These are phyloP conservation scores for Pseudodiploospora longispora DNA, from an alignment of 2,329 filamentous ascomycete species.

Conservation along the genomic window DNA sequence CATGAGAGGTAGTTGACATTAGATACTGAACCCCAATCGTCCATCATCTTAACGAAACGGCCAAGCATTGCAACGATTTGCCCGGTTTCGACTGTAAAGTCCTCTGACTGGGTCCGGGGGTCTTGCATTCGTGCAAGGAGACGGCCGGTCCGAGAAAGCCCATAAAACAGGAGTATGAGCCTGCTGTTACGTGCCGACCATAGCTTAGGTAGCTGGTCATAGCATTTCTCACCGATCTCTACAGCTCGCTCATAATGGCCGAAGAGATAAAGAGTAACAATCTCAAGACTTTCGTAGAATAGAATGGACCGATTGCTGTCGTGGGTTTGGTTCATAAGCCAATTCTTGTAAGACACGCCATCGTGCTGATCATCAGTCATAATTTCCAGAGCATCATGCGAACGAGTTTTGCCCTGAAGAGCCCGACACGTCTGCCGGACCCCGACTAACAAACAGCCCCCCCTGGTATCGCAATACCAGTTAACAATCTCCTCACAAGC, in stretches of 20 bases:
- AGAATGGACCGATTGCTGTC: slow-evolving; percentile 58
- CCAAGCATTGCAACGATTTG: slow-evolving; percentile 46
- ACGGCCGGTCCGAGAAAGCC: slow-evolving; percentile 46
- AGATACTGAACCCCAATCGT: slow-evolving; percentile 55
- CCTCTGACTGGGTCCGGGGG: slow-evolving; percentile 34
- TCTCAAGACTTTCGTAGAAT: slow-evolving; percentile 61
- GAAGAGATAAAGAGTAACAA: slow-evolving; percentile 54
- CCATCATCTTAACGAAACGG: slow-evolving; percentile 50
- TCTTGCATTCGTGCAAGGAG: slow-evolving; percentile 43
- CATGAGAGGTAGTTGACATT: slow-evolving; percentile 65
- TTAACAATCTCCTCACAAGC: slow-evolving; percentile 66
- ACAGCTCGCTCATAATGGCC: slow-evolving; percentile 54
- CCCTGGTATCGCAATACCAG: slow-evolving; percentile 63
- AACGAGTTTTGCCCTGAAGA: slow-evolving; percentile 64
- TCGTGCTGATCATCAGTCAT: slow-evolving; percentile 63
- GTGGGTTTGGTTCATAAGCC: slow-evolving; percentile 41
- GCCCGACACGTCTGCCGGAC: slow-evolving; percentile 60
- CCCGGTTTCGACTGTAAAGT: slow-evolving; percentile 33
- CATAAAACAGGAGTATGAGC: slow-evolving; percentile 51
- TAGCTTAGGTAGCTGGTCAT: slow-evolving; percentile 39
- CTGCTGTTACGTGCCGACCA: slow-evolving; percentile 55
- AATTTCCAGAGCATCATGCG: slow-evolving; percentile 42
- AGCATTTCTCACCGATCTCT: slow-evolving; percentile 44
- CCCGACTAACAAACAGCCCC: slow-evolving; percentile 60
- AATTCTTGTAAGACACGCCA: slow-evolving; percentile 49